Percentiles rank a stretch among this genome's conserved stretches.
Evolutionary conservation across 768 basidiomycete genomes (phyloP).

Genomic region (Hydnomerulius pinastri): DNA sequence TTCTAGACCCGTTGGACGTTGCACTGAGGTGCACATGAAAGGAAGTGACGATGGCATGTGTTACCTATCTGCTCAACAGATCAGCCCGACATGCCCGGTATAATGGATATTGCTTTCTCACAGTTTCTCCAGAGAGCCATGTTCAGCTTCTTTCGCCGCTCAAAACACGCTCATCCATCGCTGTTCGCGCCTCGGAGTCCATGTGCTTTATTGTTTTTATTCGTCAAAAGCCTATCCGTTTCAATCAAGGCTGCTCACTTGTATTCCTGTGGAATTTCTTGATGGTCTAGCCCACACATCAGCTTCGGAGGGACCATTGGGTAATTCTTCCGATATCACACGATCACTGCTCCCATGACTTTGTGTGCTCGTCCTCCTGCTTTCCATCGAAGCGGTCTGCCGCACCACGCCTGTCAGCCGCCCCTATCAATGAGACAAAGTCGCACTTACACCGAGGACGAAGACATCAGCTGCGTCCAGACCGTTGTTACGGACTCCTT

Average conservation of each 20-base stretch:
- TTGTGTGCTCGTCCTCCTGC: constrained; percentile 13
- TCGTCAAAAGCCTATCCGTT: neutral
- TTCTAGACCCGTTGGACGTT: no score
- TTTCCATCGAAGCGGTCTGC: constrained; percentile 7
- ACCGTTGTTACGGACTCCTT: neutral
- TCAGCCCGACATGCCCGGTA: no score
- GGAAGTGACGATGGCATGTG: no score
- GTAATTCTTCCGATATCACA: neutral
- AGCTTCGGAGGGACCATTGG: neutral
- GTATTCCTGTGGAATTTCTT: neutral
- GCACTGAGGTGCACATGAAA: no score
- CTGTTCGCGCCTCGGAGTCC: neutral
- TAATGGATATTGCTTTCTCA: no score
- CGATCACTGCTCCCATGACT: constrained; percentile 8
- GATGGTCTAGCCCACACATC: neutral
- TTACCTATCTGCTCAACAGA: no score
- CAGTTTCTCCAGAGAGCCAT: no score
- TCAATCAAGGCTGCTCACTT: neutral
- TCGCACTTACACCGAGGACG: constrained; percentile 14
- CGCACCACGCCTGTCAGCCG: neutral
- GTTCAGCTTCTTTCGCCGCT: no score
- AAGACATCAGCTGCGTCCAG: constrained; percentile 7
- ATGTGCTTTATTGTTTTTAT: neutral
- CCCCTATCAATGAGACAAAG: neutral
- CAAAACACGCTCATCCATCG: no score